phyloP scores from a whole-genome alignment of 2,329 filamentous ascomycete species.

The Huntiella omanensis region DNA sequence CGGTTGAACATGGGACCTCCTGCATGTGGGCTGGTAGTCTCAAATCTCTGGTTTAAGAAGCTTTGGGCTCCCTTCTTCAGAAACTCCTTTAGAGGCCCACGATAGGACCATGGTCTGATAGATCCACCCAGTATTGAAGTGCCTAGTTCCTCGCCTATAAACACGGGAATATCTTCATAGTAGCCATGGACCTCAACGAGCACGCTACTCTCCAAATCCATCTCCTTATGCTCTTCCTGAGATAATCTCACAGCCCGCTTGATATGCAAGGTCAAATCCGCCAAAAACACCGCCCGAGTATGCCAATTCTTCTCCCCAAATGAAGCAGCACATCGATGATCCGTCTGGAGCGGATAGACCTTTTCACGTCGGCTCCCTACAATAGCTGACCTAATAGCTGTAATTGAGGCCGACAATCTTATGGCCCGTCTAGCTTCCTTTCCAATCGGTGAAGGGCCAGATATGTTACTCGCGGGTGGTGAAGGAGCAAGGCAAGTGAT shows the following conservation, averaged over 20 bases:
- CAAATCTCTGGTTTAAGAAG: conserved; percentile 35
- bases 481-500: conserved; percentile 4
- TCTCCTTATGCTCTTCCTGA: conserved; percentile 21
- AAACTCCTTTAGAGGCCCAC: conserved; percentile 33
- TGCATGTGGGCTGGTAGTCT: conserved; percentile 8
- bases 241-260: conserved; percentile 18
- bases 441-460: not conserved
- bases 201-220: conserved; percentile 33
- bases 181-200: conserved; percentile 39
- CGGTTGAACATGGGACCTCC: conserved; percentile 13
- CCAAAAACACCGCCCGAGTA: conserved; percentile 25
- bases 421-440: conserved; percentile 22
- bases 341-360: conserved; percentile 33
- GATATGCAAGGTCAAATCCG: conserved; percentile 19
- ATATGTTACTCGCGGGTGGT: not conserved
- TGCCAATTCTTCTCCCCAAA: conserved; percentile 31
- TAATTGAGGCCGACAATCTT: conserved; percentile 36
- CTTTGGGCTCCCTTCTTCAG: conserved; percentile 33
- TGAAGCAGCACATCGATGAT: conserved; percentile 35
- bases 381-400: conserved; percentile 36
- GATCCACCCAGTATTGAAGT: conserved; percentile 15
- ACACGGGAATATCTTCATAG: conserved; percentile 31
- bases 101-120: conserved; percentile 31
- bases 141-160: not conserved
- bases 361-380: conserved; percentile 32